These are phyloP conservation scores for Populus davidiana DNA, from an alignment of 345 rosid genomes.

Conservation along the genomic window DNA sequence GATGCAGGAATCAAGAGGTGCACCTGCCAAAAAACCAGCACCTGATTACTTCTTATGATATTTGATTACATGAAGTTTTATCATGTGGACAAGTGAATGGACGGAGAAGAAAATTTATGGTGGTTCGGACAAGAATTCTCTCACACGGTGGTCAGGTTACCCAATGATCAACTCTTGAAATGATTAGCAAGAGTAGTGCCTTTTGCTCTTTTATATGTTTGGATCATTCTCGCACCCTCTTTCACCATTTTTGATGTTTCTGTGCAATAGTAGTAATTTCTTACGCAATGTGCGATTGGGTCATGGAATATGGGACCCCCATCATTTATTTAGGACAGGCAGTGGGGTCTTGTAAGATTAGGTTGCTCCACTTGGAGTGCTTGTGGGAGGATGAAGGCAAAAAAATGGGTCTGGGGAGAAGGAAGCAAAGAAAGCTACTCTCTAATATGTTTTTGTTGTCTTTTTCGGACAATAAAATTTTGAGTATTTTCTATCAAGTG, in stretches of 20 bases:
- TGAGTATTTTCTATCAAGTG: too few species aligned
- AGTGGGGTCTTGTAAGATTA: neutral
- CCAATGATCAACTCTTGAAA: conserved; percentile 16
- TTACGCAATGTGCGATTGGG: neutral
- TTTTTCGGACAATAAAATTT: too few species aligned
- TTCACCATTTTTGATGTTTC: neutral
- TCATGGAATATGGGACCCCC: neutral
- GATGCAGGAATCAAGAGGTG: conserved; percentile 84
- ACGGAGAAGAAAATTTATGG: conserved; percentile 1
- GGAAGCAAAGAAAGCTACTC: neutral
- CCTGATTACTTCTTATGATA: conserved; percentile 91
- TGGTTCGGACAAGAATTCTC: conserved; percentile 1
- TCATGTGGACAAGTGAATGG: conserved; percentile 3
- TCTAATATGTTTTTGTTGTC: neutral
- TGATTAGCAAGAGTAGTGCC: conserved; percentile 5
- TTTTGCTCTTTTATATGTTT: neutral
- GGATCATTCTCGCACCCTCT: neutral
- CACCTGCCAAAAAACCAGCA: conserved; percentile 83
- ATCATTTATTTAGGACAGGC: neutral
- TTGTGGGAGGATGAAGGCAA: neutral
- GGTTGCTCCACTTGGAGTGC: neutral
- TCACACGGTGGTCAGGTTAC: conserved; percentile 2
- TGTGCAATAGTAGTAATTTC: conserved; percentile 6
- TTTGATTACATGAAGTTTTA: neutral
- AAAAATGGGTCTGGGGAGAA: neutral